Evolutionary conservation across 257 asterid species (phyloP), one percentile per base, ranked within the genome.

Genomic region (Dorcoceras hygrometricum): DNA sequence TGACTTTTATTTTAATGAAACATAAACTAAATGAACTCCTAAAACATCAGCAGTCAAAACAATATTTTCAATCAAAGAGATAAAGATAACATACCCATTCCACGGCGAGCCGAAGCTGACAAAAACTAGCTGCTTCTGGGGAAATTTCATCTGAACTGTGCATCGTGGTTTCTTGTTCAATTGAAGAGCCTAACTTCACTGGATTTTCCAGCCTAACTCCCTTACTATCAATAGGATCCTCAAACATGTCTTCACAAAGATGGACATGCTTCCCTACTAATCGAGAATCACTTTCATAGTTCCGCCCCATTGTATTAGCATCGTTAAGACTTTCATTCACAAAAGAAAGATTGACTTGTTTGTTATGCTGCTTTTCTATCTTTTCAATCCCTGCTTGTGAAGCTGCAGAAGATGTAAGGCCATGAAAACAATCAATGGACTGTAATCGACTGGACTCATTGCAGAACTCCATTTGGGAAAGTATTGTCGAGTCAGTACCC

Each of bases 21-120:
- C 39, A 39, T 58, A 12, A 56, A 53, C 34, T 54, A 18, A 65
- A 63, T 57, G 65, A 32, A 51, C 34, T 59, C 20, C 18, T 39
- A 59, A 23, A 23, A 26, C 46, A 18, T 2, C 36, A 26, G 16
- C 29, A 64, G n/a, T 34, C n/a, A 29, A 63, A 54, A 51, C 20
- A 28, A 54, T 24, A 57, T 16, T 56, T 51, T 34, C 53, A 23
- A 51, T 6, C 59, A 8, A 54, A 6, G 29, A 68, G 64, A 63
- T 56, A 31, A 68, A 57, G 64, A 27, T 54, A 0, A 2, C 22
- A 27, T 90, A 93, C 97, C 97, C 83, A 87, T 76, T 81, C 87
- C 90, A 78, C 79, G 65, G 82, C 91, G 60, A 73, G 86, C 79
- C 83, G 93, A 79, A 89, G 95, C 82, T 89, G 93, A 76, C 65